Evolutionary conservation across 768 basidiomycete genomes (phyloP).

Genomic region (Macrolepiota albuminosa): DNA sequence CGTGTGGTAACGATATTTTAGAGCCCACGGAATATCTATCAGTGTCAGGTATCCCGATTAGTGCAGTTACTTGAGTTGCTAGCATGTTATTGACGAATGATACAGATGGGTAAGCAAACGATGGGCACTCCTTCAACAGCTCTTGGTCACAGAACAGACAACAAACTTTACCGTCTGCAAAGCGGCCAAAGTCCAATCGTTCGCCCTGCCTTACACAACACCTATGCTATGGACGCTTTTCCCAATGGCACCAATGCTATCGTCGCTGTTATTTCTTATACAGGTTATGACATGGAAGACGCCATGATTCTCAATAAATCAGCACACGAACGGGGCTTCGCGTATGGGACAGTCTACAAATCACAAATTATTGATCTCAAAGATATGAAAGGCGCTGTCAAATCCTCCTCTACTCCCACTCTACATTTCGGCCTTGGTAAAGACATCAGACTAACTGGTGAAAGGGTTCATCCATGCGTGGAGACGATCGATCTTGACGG

Average conservation of each 20-base stretch:
- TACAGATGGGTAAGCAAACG: constrained; percentile 98
- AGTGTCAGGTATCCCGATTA: constrained; percentile 67
- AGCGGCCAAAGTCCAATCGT: constrained; percentile 94
- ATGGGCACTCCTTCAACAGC: constrained; percentile 99
- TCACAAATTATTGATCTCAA: constrained; percentile 88
- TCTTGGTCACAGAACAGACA: constrained; percentile 89
- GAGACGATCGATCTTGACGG: constrained; percentile 78
- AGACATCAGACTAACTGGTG: constrained; percentile 58
- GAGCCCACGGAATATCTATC: constrained; percentile 90
- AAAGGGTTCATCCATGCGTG: constrained; percentile 35
- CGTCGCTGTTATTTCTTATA: constrained; percentile 99
- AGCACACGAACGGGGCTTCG: constrained; percentile 96
- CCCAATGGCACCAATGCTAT: constrained; percentile 98
- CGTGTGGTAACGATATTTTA: constrained; percentile 23
- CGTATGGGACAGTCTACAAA: constrained; percentile 95
- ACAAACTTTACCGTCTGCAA: constrained; percentile 96
- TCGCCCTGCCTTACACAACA: constrained; percentile 85
- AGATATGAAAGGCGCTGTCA: constrained; percentile 65
- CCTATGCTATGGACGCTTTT: constrained; percentile 97
- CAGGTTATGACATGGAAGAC: constrained; percentile 99
- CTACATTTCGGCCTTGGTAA: constrained; percentile 88
- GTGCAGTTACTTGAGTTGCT: not conserved
- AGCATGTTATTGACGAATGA: not conserved
- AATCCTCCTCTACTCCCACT: constrained; percentile 49
- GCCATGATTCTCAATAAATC: constrained; percentile 99